Percentiles rank a stretch among this genome's conserved stretches.
Evolutionary conservation across 2,329 filamentous ascomycete genomes (phyloP).

Genomic region (Dothistroma septosporum): DNA sequence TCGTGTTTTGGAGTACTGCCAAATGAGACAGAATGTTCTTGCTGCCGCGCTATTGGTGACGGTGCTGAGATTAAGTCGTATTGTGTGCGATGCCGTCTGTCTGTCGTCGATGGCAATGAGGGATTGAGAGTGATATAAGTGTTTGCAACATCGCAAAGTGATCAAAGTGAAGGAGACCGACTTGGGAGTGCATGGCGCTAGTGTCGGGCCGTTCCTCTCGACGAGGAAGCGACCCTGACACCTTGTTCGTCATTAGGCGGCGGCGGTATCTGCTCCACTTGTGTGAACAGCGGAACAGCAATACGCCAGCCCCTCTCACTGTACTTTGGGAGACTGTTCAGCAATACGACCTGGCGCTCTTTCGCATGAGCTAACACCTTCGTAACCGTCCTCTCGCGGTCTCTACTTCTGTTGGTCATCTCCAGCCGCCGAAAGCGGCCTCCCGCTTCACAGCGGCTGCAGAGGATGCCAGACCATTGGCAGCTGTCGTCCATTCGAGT

Average conservation of each 20-base stretch:
- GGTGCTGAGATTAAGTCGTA: too few species aligned
- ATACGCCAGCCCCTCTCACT: background rate
- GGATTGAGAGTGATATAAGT: too few species aligned
- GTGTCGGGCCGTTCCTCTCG: too few species aligned
- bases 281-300: background rate
- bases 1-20: too few species aligned
- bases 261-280: background rate
- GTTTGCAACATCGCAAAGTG: too few species aligned
- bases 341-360: background rate
- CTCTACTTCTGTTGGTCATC: background rate
- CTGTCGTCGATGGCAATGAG: too few species aligned
- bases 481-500: slow-evolving; percentile 22
- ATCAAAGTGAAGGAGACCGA: too few species aligned
- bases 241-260: background rate
- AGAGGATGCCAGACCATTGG: slow-evolving; percentile 22
- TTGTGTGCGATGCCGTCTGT: too few species aligned
- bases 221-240: background rate
- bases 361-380: background rate
- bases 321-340: background rate
- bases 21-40: too few species aligned
- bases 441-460: background rate
- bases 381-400: background rate
- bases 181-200: too few species aligned
- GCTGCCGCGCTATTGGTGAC: too few species aligned
- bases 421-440: slow-evolving; percentile 4